Base-by-base conservation (phyloP, 345 rosid genomes). In the Populus alba region DNA sequence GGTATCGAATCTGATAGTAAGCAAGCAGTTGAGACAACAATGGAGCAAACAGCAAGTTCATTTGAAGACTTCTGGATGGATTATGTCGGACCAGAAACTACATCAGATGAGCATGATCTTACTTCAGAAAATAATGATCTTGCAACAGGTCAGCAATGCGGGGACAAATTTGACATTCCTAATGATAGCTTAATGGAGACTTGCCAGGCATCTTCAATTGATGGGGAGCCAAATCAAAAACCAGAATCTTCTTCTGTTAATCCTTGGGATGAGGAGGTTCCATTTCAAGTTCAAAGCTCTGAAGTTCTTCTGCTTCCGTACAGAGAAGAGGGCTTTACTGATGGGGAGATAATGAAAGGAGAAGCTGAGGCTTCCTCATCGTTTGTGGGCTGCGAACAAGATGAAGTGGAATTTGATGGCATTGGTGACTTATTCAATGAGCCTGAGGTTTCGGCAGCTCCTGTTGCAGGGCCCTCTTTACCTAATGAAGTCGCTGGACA, bases 381-480 rank as follows among this genome's bases (percentile, higher is more conserved):
- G 38, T 80, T 73, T 81, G 85, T 78, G 62, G 85, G 88, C 71
- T 76, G 61, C 49, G 81, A 85, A 74, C 88, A 85, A 78, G 95
- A 90, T 43, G 91, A 89, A 81, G 73, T 71, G 61, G 97, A 88
- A 53, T 94, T 91, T 86, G 92, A 87, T 77, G 97, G 96, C 79
- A 83, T 94, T 80, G 98, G 97, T 25, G 97, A 89, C 79, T 87
- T 97, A 79, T 97, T 97, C 76, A 89, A 88, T 68, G 99, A 97
- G 84, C 99, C 98, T 20, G 98, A 92, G 72, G 74, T 72, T 74
- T 73, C 83, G 29, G 79, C 77, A 43, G 94, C 86, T 65, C 92
- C 97, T 74, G 82, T 88, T 71, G 77, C 62, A 8, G 90, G 92
- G 79, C 91, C 97, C 31, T 86, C 92, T 80, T 85, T 88, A 68